A percentile compares a stretch with the other conserved stretches of the same genome.
Evolutionary conservation across 331 rosid genomes (phyloP).

Genomic region (Acacia concinna): DNA sequence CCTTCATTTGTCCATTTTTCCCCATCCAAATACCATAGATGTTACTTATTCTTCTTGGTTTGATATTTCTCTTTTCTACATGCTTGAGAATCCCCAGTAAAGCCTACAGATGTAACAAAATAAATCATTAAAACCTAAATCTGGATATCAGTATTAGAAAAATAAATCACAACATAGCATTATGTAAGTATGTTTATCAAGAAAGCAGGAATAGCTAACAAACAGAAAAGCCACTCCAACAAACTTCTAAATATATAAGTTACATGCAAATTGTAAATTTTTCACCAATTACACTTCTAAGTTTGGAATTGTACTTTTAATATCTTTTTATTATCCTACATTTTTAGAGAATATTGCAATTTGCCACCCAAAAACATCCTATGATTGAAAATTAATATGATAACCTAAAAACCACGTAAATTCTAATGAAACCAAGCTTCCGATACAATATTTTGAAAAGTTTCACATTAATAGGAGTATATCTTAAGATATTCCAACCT

Average conservation of each 20-base stretch:
- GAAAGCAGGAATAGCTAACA: neutral
- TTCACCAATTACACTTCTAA: neutral
- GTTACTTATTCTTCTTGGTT: constrained; percentile 42
- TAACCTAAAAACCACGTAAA: neutral
- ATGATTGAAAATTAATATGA: neutral
- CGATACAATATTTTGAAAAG: neutral
- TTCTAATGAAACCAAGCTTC: neutral
- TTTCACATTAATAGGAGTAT: neutral
- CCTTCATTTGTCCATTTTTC: constrained; percentile 51
- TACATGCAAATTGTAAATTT: neutral
- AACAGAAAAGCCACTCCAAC: neutral
- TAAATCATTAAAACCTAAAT: constrained; percentile 19
- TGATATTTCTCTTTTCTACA: constrained; percentile 27
- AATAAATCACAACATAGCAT: constrained; percentile 14
- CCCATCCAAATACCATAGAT: constrained; percentile 62
- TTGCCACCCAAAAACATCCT: neutral
- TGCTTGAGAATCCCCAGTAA: constrained; percentile 59
- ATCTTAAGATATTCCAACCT: neutral
- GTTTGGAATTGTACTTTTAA: neutral
- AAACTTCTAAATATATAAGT: constrained; percentile 9
- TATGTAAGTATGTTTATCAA: neutral
- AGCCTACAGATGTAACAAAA: constrained; percentile 46
- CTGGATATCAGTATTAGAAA: constrained; percentile 17
- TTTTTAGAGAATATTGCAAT: neutral
- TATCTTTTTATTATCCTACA: constrained; percentile 1